Evolutionary conservation across 2,329 filamentous ascomycete genomes (phyloP), one percentile per base, ranked within the genome.

Genomic region (Chaetomium strumarium): DNA sequence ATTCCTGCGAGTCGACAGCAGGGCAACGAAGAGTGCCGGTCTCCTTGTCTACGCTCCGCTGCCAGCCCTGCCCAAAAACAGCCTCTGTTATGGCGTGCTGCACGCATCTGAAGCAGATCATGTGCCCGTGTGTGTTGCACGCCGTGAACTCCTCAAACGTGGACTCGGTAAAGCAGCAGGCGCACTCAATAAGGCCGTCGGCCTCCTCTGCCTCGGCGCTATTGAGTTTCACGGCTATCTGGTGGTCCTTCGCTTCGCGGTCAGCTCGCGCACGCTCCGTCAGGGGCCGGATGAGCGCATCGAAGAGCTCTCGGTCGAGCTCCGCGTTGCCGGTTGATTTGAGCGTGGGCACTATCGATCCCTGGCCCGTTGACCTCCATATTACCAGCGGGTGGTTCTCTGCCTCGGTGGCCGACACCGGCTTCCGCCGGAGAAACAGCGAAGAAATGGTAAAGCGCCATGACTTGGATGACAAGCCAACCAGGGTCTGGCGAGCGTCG

Each of bases 61-160:
- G 80, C 89, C 92, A 96, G 48, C 89, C 89, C 67, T 97, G 93
- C 0, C 93, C 93, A 66, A 95, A 97, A 0, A 97, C 74, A 2
- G 91, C 90, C 66, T 97, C 92, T 46, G 85, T 86, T 54, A 92
- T 79, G 11, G 90, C 85, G 58, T 86, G 83, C 58, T 85, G 85
- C 46, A 97, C 84, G 68, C 93, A 97, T 42, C 81, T 80, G 69
- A 91, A 85, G 70, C 88, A 93, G 50, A 92, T 76, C 64, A 88
- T 79, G 69, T 93, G 88, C 1, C 81, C 83, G 2, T 79, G 76
- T 31, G 75, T 69, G 63, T 80, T 79, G 71, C 88, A 93, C n/a
- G 80, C 78, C 0, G 86, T 82, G 53, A 91, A 78, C 62, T 88
- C 81, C 66, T 92, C 86, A 57, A 91, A 89, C 0, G 85, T 73